Evolutionary conservation across 345 rosid genomes (phyloP).

Genomic region (Punica granatum): DNA sequence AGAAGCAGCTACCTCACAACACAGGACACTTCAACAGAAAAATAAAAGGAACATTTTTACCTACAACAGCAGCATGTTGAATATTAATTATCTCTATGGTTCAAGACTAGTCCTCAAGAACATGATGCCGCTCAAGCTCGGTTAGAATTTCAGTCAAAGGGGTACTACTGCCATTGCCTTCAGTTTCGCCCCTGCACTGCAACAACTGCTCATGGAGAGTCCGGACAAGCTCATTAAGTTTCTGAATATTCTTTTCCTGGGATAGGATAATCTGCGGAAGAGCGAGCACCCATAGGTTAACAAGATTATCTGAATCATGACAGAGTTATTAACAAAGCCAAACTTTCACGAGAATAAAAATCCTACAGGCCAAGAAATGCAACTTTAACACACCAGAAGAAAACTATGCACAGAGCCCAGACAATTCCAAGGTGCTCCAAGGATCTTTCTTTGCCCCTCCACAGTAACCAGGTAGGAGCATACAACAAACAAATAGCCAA

Average conservation of each 20-base stretch:
- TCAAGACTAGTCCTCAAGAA: slow-evolving; percentile 33
- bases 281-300: neutral
- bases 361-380: neutral
- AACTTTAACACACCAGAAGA: neutral
- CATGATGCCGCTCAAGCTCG: slow-evolving; percentile 39
- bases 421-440: neutral
- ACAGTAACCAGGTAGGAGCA: neutral
- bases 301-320: neutral
- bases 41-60: neutral
- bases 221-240: slow-evolving; percentile 48
- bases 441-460: neutral
- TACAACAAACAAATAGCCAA: neutral
- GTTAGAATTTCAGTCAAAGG: slow-evolving; percentile 33
- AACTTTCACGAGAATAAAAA: neutral
- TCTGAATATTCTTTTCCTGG: slow-evolving; percentile 65
- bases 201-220: slow-evolving; percentile 45
- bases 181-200: slow-evolving; percentile 45
- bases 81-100: neutral
- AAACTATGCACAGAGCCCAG: neutral
- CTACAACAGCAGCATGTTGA: neutral
- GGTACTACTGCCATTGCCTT: slow-evolving; percentile 20
- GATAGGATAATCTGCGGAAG: slow-evolving; percentile 53
- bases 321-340: neutral
- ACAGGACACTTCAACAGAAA: neutral
- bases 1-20: neutral